Evolutionary conservation across 305 asterid species (phyloP).

Genomic region (Withania somnifera): DNA sequence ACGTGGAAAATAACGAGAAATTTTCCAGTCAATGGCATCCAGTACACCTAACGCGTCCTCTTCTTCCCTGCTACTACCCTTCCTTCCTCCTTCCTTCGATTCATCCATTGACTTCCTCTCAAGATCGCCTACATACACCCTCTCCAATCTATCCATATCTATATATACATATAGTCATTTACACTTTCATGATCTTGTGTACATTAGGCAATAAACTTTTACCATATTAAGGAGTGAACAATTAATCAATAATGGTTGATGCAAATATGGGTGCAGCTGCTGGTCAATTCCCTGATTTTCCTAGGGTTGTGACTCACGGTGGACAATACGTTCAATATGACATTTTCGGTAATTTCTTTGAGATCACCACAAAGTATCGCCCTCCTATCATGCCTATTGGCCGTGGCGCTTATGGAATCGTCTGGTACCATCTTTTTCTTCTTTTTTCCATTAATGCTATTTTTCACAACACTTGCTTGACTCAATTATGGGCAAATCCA

Average conservation of each 20-base stretch:
- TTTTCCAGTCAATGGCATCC: background rate
- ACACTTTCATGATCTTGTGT: background rate
- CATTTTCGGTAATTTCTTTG: constrained; percentile 55
- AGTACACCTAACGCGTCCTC: constrained; percentile 7
- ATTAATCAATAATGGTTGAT: constrained; percentile 28
- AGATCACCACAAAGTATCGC: constrained; percentile 51
- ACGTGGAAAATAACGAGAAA: background rate
- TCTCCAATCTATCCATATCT: background rate
- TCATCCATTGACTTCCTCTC: background rate
- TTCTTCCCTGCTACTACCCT: background rate
- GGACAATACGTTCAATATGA: constrained; percentile 57
- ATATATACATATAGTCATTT: background rate
- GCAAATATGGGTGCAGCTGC: constrained; percentile 24
- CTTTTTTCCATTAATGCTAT: background rate
- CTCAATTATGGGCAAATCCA: too few species aligned
- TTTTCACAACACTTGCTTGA: background rate
- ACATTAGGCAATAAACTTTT: background rate
- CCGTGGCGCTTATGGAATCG: constrained; percentile 89
- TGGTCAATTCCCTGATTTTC: constrained; percentile 51
- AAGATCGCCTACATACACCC: background rate
- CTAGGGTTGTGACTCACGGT: constrained; percentile 51
- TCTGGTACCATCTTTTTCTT: constrained; percentile 31
- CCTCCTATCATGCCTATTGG: constrained; percentile 79
- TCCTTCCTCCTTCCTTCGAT: constrained; percentile 2
- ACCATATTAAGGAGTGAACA: background rate